Evolutionary conservation across 2,329 filamentous ascomycete species (phyloP).

Genomic region (Ophiocordyceps unilateralis): DNA sequence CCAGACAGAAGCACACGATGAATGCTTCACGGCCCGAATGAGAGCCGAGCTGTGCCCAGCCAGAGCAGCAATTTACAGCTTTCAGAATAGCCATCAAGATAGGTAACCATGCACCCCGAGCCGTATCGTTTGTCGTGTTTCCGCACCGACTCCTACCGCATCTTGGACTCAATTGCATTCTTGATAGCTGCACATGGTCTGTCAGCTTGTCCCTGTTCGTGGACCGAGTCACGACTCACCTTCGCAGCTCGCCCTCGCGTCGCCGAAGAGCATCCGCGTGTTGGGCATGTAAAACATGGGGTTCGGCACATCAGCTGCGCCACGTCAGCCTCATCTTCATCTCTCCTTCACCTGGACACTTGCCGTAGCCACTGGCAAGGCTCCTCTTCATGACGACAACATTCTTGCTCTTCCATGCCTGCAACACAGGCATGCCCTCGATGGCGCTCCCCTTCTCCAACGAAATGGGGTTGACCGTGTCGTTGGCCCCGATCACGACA

Average conservation of each 20-base stretch:
- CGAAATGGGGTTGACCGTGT: slow-evolving; percentile 83
- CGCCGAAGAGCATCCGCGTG: slow-evolving; percentile 82
- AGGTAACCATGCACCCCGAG: neutral
- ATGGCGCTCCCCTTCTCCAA: slow-evolving; percentile 70
- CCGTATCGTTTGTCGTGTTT: neutral
- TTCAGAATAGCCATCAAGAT: no score
- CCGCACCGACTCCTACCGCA: slow-evolving; percentile 1
- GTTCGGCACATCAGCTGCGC: slow-evolving; percentile 70
- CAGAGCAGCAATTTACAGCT: neutral
- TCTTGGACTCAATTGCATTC: slow-evolving; percentile 6
- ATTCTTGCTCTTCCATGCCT: slow-evolving; percentile 89
- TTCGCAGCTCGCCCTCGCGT: slow-evolving; percentile 72
- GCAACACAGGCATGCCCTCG: slow-evolving; percentile 81
- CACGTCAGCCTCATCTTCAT: neutral
- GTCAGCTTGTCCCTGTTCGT: neutral
- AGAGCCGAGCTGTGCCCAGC: neutral
- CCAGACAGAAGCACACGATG: neutral
- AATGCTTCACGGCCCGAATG: neutral
- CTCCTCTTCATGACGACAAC: slow-evolving; percentile 88
- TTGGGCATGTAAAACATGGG: slow-evolving; percentile 88
- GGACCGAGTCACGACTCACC: slow-evolving; percentile 27
- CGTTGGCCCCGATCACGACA: slow-evolving; percentile 80
- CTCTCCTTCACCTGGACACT: slow-evolving; percentile 11
- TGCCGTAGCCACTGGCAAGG: slow-evolving; percentile 74
- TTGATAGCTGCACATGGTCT: slow-evolving; percentile 5